Evolutionary conservation across 164 flowering plant species (phyloP).

Genomic region (Stephania cephalantha): DNA sequence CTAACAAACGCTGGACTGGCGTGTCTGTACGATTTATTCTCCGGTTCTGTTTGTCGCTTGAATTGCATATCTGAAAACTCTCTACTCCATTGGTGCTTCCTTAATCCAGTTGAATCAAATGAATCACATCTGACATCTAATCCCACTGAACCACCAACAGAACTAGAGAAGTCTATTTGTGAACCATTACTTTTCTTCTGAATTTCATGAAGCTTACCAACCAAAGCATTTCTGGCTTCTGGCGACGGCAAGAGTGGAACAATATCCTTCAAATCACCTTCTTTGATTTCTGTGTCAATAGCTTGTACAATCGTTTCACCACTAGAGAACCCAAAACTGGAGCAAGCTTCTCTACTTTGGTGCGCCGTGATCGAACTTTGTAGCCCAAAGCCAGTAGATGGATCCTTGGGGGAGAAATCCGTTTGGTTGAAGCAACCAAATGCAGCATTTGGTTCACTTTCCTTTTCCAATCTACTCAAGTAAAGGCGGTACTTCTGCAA

Average conservation of each 20-base stretch:
- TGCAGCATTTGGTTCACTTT: conserved; percentile 41
- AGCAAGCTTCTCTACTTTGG: conserved; percentile 25
- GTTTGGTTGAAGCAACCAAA: conserved; percentile 37
- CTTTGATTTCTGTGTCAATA: conserved; percentile 25
- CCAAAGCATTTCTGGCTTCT: conserved; percentile 23
- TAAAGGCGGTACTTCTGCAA: conserved; percentile 94
- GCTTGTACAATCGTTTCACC: conserved; percentile 27
- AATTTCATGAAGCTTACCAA: conserved; percentile 24
- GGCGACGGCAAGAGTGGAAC: conserved; percentile 22
- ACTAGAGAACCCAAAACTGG: conserved; percentile 29
- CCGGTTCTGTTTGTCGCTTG: conserved; percentile 23
- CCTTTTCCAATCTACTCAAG: conserved; percentile 74
- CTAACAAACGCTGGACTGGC: conserved; percentile 23
- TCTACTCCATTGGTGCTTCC: conserved; percentile 36
- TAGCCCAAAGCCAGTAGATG: conserved; percentile 29
- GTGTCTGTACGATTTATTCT: conserved; percentile 28
- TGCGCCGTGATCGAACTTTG: conserved; percentile 30
- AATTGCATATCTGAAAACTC: conserved; percentile 29
- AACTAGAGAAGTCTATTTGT: conserved; percentile 17
- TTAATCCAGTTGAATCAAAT: conserved; percentile 26
- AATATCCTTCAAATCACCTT: conserved; percentile 25
- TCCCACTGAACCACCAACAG: conserved; percentile 23
- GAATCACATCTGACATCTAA: conserved; percentile 26
- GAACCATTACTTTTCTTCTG: conserved; percentile 25
- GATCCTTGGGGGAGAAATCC: conserved; percentile 39